Conservation (phyloP, 2,329 filamentous ascomycete genomes). For the Pseudopithomyces chartarum region DNA sequence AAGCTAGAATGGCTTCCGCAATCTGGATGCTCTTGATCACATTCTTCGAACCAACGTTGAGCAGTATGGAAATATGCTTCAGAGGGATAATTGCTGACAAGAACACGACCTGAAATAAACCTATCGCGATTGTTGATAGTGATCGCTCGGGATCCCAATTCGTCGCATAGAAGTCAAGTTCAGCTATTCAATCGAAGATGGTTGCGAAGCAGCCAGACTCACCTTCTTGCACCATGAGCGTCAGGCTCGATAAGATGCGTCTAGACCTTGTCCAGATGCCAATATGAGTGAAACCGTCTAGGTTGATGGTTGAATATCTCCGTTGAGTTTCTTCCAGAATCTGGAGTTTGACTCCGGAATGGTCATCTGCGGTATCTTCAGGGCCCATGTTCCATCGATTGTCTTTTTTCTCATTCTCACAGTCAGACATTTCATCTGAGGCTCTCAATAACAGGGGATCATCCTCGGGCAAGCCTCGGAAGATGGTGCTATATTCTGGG, state of each 20-base stretch:
- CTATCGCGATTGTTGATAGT: not conserved
- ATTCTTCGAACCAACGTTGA: constrained; percentile 6
- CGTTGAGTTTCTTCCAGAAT: not conserved
- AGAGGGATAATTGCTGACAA: not conserved
- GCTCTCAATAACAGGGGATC: not conserved
- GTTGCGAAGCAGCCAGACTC: not conserved
- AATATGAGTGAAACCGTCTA: not conserved
- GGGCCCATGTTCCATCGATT: not conserved
- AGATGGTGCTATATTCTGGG: not conserved
- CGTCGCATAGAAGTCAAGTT: not conserved
- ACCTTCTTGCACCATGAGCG: constrained; percentile 8
- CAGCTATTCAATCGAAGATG: not conserved
- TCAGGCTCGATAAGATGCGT: not conserved
- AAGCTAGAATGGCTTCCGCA: not conserved
- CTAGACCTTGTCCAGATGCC: not conserved
- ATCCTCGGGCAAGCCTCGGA: not conserved
- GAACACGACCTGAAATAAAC: not conserved
- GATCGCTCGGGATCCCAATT: not conserved
- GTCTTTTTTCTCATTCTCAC: no score
- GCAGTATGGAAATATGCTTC: constrained; percentile 8
- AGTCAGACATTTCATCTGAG: not conserved
- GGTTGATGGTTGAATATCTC: not conserved
- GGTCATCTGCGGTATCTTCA: not conserved
- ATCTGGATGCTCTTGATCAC: constrained; percentile 4
- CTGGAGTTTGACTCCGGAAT: not conserved